Percentiles rank a stretch among this genome's conserved stretches.
These are phyloP conservation scores for Lactifluus subvellereus DNA, from an alignment of 768 basidiomycete species.

Conservation along the genomic window DNA sequence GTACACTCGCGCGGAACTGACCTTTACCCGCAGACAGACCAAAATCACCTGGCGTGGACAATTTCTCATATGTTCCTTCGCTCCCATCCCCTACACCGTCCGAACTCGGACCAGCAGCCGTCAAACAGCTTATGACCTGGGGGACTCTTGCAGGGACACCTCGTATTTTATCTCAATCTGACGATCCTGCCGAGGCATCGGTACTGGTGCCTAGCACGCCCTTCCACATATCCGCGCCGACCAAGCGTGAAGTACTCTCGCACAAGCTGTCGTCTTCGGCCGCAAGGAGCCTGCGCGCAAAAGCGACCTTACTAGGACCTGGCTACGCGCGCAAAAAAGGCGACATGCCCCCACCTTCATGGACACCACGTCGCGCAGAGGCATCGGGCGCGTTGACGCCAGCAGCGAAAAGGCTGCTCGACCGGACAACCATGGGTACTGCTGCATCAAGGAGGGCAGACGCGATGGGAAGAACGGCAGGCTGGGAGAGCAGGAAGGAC, in stretches of 20 bases:
- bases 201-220: constrained; percentile 48
- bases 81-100: constrained; percentile 84
- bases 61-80: constrained; percentile 74
- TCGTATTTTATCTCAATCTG: constrained; percentile 65
- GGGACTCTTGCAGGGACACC: constrained; percentile 91
- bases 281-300: constrained; percentile 70
- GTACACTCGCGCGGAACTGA: constrained; percentile 12
- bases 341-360: constrained; percentile 73
- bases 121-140: constrained; percentile 97
- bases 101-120: constrained; percentile 70
- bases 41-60: constrained; percentile 46
- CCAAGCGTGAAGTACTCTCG: constrained; percentile 76
- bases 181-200: constrained; percentile 42
- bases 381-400: constrained; percentile 76
- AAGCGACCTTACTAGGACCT: constrained; percentile 56
- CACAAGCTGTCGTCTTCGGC: constrained; percentile 79
- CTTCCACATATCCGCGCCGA: constrained; percentile 73
- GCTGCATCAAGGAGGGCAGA: constrained; percentile 59
- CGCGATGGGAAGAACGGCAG: constrained; percentile 52
- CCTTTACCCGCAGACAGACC: constrained; percentile 48
- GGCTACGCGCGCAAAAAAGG: constrained; percentile 40
- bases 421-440: constrained; percentile 63
- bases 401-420: constrained; percentile 72
- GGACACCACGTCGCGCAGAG: constrained; percentile 72
- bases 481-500: constrained; percentile 55